A percentile compares a stretch with the other conserved stretches of the same genome.
Conservation (phyloP, 192 early-diverging fungal species). For the Backusella luteola region DNA sequence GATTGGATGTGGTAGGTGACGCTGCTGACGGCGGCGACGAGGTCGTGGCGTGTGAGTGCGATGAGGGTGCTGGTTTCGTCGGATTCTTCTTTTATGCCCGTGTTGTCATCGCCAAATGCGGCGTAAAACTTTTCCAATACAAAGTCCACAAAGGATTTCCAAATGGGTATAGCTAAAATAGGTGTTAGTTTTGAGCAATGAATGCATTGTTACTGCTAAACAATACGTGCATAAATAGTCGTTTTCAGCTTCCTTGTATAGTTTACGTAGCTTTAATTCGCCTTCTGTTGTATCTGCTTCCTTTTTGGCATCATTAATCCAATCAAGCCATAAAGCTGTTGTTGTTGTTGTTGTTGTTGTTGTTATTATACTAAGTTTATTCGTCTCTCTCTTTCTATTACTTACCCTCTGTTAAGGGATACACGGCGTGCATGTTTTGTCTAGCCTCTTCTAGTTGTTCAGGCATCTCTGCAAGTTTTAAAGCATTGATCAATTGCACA, state of each 20-base stretch:
- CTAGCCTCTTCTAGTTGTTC: conserved; percentile 55
- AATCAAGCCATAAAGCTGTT: conserved; percentile 70
- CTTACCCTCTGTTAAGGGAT: conserved; percentile 65
- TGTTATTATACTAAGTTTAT: not conserved
- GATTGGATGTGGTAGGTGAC: conserved; percentile 56
- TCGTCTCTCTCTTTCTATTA: not conserved
- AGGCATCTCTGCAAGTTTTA: conserved; percentile 38
- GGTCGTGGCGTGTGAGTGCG: conserved; percentile 42
- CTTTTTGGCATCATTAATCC: conserved; percentile 65
- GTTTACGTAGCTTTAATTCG: conserved; percentile 42
- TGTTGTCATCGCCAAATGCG: conserved; percentile 22
- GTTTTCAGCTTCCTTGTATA: conserved; percentile 54
- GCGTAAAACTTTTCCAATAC: conserved; percentile 47
- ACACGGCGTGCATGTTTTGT: conserved; percentile 53
- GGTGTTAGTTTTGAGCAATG: not conserved
- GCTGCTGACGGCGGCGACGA: conserved; percentile 42
- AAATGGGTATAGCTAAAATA: conserved; percentile 60
- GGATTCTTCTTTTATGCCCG: conserved; percentile 27
- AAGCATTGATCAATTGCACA: conserved; percentile 40
- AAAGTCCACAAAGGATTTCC: conserved; percentile 62
- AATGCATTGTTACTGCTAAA: not conserved
- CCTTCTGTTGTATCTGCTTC: conserved; percentile 46
- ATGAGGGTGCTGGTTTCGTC: conserved; percentile 23
- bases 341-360: too few species aligned
- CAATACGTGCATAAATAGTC: conserved; percentile 70